Evolutionary conservation across 2,329 filamentous ascomycete species (phyloP), one percentile per base, ranked within the genome.

Genomic region (Penicillium corylophilum): DNA sequence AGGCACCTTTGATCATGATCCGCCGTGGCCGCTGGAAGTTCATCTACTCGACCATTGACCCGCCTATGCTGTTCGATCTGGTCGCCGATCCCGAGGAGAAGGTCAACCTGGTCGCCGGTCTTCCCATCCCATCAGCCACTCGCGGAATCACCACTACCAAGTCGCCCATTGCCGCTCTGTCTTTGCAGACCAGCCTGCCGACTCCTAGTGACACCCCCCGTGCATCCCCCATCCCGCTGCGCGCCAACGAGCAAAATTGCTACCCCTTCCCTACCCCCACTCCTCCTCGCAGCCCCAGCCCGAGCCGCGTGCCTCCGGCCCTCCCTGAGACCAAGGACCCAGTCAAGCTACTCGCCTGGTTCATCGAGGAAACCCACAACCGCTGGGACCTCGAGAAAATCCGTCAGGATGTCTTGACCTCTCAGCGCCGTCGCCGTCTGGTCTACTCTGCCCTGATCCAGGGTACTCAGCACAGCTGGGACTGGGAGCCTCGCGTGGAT

Each of bases 1-100:
- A 95, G 50, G 86, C 88, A 4, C 92, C 92, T 1, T 82, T 95
- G 50, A 90, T 95, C 80, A 96, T 96, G 92, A 96, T 96, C 67
- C 86, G 89, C 51, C 86, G 90, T 48, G 90, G 90, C 8, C 80
- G 82, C 42, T 96, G 90, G 90, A 96, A 96, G 78, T 96, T 91
- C 71, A 85, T 94, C 58, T 90, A 83, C 57, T 96, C 90, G 64
- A 85, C 91, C 6, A 86, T 86, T 20, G 92, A 96, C 67, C 86
- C 88, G 28, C 86, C 89, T 26, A 90, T 94, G 75, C 82, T 96
- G 12, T 96, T 85, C 78, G 88, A 96, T 72, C 78, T 96, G 6
- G 77, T 79, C 40, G 72, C 77, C 18, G 92, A 96, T 65, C 90
- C 90, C 0, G 74, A 84, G 29, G 90, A 96, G 74, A 72, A 90